Conservation (phyloP, 129 eudicot genomes). For the Centaurea solstitialis region DNA sequence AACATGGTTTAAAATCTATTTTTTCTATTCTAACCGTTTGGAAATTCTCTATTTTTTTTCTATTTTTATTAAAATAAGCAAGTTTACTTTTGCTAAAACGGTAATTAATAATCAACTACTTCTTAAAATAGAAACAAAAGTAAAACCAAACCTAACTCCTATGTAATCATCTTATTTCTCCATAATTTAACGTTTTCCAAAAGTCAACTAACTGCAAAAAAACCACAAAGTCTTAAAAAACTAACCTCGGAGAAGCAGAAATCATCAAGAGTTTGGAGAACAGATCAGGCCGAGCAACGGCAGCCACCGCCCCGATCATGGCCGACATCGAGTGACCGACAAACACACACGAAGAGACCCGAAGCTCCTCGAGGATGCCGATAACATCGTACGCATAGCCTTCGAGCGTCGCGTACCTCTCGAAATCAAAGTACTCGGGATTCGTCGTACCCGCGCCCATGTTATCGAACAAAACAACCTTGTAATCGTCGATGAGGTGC, state of each 20-base stretch:
- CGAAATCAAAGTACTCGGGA: conserved; percentile 91
- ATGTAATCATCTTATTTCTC: conserved; percentile 6
- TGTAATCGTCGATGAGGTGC: conserved; percentile 63
- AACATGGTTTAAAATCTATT: too few relatives aligned
- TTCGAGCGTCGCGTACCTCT: conserved; percentile 63
- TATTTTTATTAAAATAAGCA: conserved; percentile 1
- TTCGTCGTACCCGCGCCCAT: conserved; percentile 97
- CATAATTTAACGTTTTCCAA: not conserved
- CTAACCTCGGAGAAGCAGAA: conserved; percentile 86
- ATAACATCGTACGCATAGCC: conserved; percentile 81
- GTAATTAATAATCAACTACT: not conserved
- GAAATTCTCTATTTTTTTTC: too few relatives aligned
- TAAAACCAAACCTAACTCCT: not conserved
- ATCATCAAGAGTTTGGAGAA: conserved; percentile 59
- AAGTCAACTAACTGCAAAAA: conserved; percentile 30
- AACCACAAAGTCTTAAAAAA: not conserved
- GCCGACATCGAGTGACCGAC: conserved; percentile 96
- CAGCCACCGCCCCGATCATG: conserved; percentile 79
- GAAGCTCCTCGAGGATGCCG: conserved; percentile 74
- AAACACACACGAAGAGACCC: conserved; percentile 54
- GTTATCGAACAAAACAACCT: conserved; percentile 71
- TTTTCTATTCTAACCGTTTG: too few relatives aligned
- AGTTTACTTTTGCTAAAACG: not conserved
- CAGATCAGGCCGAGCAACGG: conserved; percentile 79
- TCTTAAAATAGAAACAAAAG: not conserved